Conservation (phyloP, 768 basidiomycete genomes). For the Cantharellus anzutake region DNA sequence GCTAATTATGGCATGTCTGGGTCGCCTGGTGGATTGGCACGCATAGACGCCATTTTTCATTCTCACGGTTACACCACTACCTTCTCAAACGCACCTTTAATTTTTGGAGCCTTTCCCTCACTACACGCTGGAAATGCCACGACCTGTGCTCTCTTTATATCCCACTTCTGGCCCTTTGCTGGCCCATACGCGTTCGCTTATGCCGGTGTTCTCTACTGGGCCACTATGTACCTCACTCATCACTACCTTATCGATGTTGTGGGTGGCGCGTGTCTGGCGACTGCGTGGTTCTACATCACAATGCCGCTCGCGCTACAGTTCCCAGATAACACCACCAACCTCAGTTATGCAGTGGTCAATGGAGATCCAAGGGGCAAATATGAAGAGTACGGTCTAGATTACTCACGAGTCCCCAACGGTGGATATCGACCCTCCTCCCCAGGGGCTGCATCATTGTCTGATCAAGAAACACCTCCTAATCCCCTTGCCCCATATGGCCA, state of each 20-base stretch:
- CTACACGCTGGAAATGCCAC: conserved; percentile 84
- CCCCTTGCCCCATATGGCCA: not conserved
- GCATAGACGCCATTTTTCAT: conserved; percentile 80
- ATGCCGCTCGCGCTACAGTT: conserved; percentile 66
- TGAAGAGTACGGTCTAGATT: conserved; percentile 55
- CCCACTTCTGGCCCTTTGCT: conserved; percentile 79
- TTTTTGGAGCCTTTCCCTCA: conserved; percentile 93
- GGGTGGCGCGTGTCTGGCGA: conserved; percentile 79
- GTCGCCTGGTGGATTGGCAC: conserved; percentile 78
- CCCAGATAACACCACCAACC: conserved; percentile 22
- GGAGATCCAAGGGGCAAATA: conserved; percentile 35
- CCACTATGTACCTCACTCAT: conserved; percentile 96
- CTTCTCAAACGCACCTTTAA: conserved; percentile 77
- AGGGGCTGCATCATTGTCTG: conserved; percentile 3
- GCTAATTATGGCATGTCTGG: conserved; percentile 86
- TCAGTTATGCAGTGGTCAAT: conserved; percentile 16
- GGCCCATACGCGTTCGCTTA: conserved; percentile 62
- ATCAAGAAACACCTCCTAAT: not conserved
- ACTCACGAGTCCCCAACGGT: conserved; percentile 2
- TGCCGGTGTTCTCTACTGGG: conserved; percentile 80
- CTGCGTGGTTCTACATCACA: conserved; percentile 70
- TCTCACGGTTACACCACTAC: conserved; percentile 51
- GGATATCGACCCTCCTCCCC: not conserved
- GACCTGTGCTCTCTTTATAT: conserved; percentile 79
- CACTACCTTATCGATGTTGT: conserved; percentile 98